Evolutionary conservation across 495 filamentous ascomycete genomes (phyloP).

Genomic region (Penicillium pancosmium): DNA sequence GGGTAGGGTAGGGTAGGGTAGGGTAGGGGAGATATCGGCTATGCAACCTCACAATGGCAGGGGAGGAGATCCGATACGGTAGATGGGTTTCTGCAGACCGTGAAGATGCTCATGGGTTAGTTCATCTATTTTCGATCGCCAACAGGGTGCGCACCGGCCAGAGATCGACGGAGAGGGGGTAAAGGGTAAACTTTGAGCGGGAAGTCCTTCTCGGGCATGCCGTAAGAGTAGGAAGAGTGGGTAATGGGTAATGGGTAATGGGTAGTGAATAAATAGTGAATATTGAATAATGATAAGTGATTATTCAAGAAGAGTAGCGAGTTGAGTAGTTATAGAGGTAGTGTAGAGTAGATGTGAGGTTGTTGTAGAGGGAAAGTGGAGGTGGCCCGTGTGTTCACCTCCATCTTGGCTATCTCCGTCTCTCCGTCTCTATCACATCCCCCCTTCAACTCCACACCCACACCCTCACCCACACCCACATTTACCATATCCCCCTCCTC

Average conservation of each 20-base stretch:
- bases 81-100: conserved; percentile 17
- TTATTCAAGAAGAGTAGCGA: background rate
- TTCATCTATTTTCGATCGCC: conserved; percentile 15
- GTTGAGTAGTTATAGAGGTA: background rate
- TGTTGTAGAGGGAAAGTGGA: background rate
- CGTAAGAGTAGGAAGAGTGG: background rate
- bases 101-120: background rate
- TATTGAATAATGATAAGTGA: background rate
- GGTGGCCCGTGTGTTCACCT: conserved; percentile 7
- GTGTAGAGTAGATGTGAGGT: background rate
- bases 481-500: background rate
- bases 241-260: background rate
- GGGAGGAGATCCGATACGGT: conserved; percentile 17
- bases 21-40: background rate
- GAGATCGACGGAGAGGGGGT: conserved; percentile 11
- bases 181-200: conserved; percentile 1
- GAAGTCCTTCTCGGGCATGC: conserved; percentile 5
- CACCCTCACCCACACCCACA: background rate
- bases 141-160: conserved; percentile 24
- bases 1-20: background rate
- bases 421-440: background rate
- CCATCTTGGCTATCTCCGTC: background rate
- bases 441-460: background rate
- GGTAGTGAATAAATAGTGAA: background rate
- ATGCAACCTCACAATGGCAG: conserved; percentile 11